Base-by-base conservation (phyloP, 164 flowering plant genomes). In the Pachysandra terminalis region DNA sequence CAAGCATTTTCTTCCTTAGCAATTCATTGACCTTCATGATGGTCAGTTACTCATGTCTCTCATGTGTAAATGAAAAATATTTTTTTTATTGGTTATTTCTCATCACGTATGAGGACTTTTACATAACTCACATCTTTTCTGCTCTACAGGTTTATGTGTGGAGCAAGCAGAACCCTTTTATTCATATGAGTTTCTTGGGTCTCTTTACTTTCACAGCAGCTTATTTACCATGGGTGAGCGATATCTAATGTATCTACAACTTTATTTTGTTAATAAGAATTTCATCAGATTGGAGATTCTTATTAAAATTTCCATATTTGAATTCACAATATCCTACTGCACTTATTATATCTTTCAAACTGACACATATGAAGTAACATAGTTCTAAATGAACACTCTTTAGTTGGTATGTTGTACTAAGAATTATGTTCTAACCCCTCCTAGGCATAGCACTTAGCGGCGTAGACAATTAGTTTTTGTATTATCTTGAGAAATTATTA, bases 111-210 rank as follows among this genome's bases (percentile, higher is more conserved):
- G 10, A 45, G 51, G 51, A 45, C 10, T 45, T 45, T 12, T 45
- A 15, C 1, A 45, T 10, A 12, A 10, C 10, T 10, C 16, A 45
- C 51, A 5, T 45, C 0, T 51, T 59, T 21, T 65, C 21, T 71
- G 4, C 24, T 63, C 17, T 66, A 22, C 83, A 95, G 99, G 99
- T 96, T 27, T 96, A 96, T 81, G 98, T 96, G 26, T 96, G 99
- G 99, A 96, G 99, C 90, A 96, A 96, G 81, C 98, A 90, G 79
- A 93, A 96, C 78, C 99, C 99, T 17, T 93, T 72, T 63, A 96
- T 96, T 67, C 99, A 88, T 72, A 96, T 96, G 99, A 96, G 99
- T 74, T 96, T 96, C 84, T 76, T 96, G 85, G 99, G 99, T 9
- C 87, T 96, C 9, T 96, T 96, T 77, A 96, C 98, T 57, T 96